phyloP scores from a whole-genome alignment of 352 stramenopile species.

The Phytophthora crassamura region DNA sequence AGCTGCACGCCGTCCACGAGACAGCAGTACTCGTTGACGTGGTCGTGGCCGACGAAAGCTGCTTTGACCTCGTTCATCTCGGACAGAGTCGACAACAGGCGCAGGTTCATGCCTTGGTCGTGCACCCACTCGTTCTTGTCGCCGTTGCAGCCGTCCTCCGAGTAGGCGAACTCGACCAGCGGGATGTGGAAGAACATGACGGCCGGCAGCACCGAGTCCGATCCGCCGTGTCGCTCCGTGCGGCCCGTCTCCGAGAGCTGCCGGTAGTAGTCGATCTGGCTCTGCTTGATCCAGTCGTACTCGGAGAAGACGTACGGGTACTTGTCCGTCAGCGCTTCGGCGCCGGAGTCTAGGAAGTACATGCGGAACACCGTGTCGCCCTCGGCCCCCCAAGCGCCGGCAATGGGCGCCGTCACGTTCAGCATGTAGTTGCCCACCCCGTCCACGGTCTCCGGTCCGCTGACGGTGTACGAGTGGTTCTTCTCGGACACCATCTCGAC shows the following conservation, averaged over 20 bases:
- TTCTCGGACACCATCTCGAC: conserved; percentile 38
- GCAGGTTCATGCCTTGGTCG: conserved; percentile 46
- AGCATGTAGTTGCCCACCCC: conserved; percentile 70
- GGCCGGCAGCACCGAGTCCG: conserved; percentile 35
- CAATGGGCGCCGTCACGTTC: conserved; percentile 42
- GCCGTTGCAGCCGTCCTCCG: conserved; percentile 30
- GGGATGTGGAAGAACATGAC: conserved; percentile 81
- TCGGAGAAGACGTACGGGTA: conserved; percentile 43
- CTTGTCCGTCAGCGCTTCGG: conserved; percentile 29
- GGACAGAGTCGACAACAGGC: conserved; percentile 49
- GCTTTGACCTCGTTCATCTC: conserved; percentile 68
- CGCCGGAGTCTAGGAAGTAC: conserved; percentile 68
- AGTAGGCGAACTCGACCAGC: conserved; percentile 51
- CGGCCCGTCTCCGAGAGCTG: conserved; percentile 35
- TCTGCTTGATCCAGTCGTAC: conserved; percentile 66
- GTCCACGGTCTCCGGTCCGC: conserved; percentile 40
- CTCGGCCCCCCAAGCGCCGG: conserved; percentile 37
- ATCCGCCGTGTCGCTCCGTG: conserved; percentile 24
- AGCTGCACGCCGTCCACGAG: conserved; percentile 51
- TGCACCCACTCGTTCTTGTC: conserved; percentile 51
- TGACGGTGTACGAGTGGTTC: conserved; percentile 50
- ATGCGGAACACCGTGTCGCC: conserved; percentile 55
- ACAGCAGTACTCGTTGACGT: conserved; percentile 69
- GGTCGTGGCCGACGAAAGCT: conserved; percentile 65
- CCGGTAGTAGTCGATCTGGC: conserved; percentile 57